Percentiles rank a stretch among this genome's conserved stretches.
phyloP scores from a whole-genome alignment of 371 early-diverging fungal genomes.

The Coemansia sp. region DNA sequence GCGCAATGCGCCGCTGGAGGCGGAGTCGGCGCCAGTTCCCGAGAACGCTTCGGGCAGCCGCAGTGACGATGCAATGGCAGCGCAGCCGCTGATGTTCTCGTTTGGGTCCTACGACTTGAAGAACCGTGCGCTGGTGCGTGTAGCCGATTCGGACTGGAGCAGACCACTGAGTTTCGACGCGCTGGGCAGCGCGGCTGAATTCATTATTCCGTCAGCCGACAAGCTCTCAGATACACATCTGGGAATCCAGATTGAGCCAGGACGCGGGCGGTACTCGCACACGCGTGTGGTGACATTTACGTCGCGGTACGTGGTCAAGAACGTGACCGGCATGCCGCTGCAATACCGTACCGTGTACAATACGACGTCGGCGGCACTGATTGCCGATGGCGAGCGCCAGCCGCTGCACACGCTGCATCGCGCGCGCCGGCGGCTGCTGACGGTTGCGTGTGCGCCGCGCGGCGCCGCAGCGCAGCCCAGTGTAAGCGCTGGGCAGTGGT shows the following conservation, averaged over 20 bases:
- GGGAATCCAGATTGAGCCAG: slow-evolving; percentile 81
- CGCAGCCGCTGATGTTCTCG: slow-evolving; percentile 90
- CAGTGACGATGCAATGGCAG: background rate
- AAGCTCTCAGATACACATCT: slow-evolving; percentile 63
- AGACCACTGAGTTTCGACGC: slow-evolving; percentile 93
- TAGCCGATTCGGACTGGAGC: slow-evolving; percentile 86
- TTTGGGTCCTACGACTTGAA: slow-evolving; percentile 80
- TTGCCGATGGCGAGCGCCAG: slow-evolving; percentile 58
- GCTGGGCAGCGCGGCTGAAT: slow-evolving; percentile 82
- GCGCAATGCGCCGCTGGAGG: slow-evolving; percentile 14
- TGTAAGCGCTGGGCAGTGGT: slow-evolving; percentile 79
- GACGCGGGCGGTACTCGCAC: slow-evolving; percentile 54
- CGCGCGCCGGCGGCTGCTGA: slow-evolving; percentile 64
- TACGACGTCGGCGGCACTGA: slow-evolving; percentile 4
- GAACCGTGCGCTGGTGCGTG: slow-evolving; percentile 79
- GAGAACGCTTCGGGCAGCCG: background rate
- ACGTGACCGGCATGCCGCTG: slow-evolving; percentile 68
- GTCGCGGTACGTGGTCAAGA: slow-evolving; percentile 90
- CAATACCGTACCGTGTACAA: slow-evolving; percentile 66
- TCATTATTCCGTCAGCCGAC: slow-evolving; percentile 62
- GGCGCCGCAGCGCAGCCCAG: slow-evolving; percentile 34
- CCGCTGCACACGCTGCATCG: slow-evolving; percentile 72
- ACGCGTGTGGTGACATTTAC: slow-evolving; percentile 85
- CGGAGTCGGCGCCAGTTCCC: slow-evolving; percentile 14
- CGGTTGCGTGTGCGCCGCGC: slow-evolving; percentile 48